Evolutionary conservation across 78 protist genomes (phyloP).

Genomic region (Polysphondylium violaceum): DNA sequence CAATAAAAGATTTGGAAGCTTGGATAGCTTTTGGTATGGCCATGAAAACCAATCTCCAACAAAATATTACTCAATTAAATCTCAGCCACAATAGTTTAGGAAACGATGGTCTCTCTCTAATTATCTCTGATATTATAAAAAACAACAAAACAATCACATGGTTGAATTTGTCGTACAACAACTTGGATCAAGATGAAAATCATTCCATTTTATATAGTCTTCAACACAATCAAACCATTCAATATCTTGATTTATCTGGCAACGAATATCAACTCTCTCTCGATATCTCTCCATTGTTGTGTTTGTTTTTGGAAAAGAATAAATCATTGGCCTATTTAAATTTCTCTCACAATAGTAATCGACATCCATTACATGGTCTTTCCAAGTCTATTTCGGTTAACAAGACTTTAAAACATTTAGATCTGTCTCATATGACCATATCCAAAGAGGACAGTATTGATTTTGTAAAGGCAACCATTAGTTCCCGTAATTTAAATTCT

Average conservation of each 20-base stretch:
- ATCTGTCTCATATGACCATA: slow-evolving; percentile 34
- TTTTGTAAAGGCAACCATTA: not conserved
- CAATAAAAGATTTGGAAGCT: slow-evolving; percentile 50
- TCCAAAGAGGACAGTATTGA: not conserved
- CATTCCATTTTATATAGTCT: slow-evolving; percentile 49
- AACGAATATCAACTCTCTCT: slow-evolving; percentile 56
- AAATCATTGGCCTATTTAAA: slow-evolving; percentile 13
- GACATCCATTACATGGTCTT: slow-evolving; percentile 33
- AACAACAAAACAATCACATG: slow-evolving; percentile 26
- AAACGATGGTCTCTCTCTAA: slow-evolving; percentile 49
- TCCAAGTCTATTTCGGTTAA: slow-evolving; percentile 3
- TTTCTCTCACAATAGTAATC: slow-evolving; percentile 26
- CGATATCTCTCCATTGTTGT: slow-evolving; percentile 18
- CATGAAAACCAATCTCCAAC: slow-evolving; percentile 14
- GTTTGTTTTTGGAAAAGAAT: slow-evolving; percentile 9
- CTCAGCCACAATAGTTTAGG: slow-evolving; percentile 51
- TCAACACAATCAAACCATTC: slow-evolving; percentile 43
- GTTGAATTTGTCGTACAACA: slow-evolving; percentile 42
- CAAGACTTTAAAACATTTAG: slow-evolving; percentile 18
- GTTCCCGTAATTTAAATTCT: not conserved
- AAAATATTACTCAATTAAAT: slow-evolving; percentile 33
- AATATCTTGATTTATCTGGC: slow-evolving; percentile 31
- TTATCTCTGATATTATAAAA: slow-evolving; percentile 53
- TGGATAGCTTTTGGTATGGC: slow-evolving; percentile 77
- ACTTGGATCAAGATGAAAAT: slow-evolving; percentile 68